Conservation (phyloP, 2,329 filamentous ascomycete genomes). For the Xylaria sp. region DNA sequence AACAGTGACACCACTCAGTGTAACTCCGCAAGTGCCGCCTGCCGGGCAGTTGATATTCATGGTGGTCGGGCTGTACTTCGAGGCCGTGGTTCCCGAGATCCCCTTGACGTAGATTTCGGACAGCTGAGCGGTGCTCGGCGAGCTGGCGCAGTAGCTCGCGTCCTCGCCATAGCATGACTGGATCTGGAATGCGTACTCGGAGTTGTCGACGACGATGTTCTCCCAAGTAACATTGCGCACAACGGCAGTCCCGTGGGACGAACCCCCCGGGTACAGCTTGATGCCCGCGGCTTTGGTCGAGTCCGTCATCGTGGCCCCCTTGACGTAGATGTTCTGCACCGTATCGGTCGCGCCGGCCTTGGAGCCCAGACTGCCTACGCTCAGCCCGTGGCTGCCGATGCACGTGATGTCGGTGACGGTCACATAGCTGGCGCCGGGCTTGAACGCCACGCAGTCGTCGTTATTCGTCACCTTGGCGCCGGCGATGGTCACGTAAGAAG, state of each 20-base stretch:
- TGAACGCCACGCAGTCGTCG: constrained; percentile 37
- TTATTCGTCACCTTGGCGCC: constrained; percentile 29
- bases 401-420: constrained; percentile 33
- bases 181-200: constrained; percentile 38
- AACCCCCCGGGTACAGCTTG: constrained; percentile 33
- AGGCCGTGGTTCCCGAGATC: constrained; percentile 23
- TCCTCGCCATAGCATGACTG: constrained; percentile 35
- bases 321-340: constrained; percentile 33
- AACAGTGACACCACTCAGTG: constrained; percentile 30
- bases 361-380: constrained; percentile 31
- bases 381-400: constrained; percentile 33
- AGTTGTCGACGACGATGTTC: constrained; percentile 29
- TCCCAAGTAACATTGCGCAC: constrained; percentile 36
- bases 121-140: constrained; percentile 34
- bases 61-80: constrained; percentile 23
- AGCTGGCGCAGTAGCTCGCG: constrained; percentile 17
- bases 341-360: constrained; percentile 22
- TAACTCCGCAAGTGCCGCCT: constrained; percentile 25
- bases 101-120: constrained; percentile 29
- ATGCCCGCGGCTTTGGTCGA: constrained; percentile 34
- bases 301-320: constrained; percentile 27
- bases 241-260: constrained; percentile 27
- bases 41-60: constrained; percentile 36
- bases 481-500: constrained; percentile 29
- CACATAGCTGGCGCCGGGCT: constrained; percentile 31